Conservation (phyloP, 163 green algal species). For the Prototheca stagnorum region DNA sequence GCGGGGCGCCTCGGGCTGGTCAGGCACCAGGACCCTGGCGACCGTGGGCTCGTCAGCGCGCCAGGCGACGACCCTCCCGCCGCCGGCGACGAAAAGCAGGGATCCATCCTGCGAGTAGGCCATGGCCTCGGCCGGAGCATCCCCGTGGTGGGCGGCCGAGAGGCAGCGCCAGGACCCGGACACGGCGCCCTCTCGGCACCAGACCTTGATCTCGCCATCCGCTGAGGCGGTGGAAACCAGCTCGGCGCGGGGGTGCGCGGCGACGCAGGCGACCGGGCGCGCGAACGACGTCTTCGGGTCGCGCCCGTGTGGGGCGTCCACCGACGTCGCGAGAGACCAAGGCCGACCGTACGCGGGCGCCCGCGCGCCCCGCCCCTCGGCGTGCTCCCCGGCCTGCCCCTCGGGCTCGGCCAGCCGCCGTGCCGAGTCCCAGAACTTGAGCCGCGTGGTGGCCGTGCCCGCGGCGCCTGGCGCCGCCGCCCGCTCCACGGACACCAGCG, state of each 20-base stretch:
- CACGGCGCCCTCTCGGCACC: too few species aligned
- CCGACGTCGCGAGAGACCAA: constrained; percentile 34
- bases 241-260: too few species aligned
- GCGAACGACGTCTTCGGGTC: constrained; percentile 1
- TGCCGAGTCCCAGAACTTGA: constrained; percentile 48
- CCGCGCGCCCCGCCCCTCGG: neutral
- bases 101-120: constrained; percentile 55
- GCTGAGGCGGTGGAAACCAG: too few species aligned
- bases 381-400: too few species aligned
- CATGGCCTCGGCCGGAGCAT: constrained; percentile 18
- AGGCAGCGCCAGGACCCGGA: neutral
- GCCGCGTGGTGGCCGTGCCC: neutral
- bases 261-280: too few species aligned
- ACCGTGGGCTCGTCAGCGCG: constrained; percentile 24
- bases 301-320: constrained; percentile 41
- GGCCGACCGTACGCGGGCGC: neutral
- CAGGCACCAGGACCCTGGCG: constrained; percentile 28
- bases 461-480: constrained; percentile 6
- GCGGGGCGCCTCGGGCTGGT: too few species aligned
- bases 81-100: constrained; percentile 41
- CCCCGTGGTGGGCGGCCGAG: neutral
- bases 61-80: constrained; percentile 41
- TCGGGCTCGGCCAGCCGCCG: too few species aligned
- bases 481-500: constrained; percentile 34
- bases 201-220: too few species aligned